Percentiles rank a stretch among this genome's conserved stretches.
These are phyloP conservation scores for Dendrothele bispora DNA, from an alignment of 768 basidiomycete genomes.

Conservation along the genomic window DNA sequence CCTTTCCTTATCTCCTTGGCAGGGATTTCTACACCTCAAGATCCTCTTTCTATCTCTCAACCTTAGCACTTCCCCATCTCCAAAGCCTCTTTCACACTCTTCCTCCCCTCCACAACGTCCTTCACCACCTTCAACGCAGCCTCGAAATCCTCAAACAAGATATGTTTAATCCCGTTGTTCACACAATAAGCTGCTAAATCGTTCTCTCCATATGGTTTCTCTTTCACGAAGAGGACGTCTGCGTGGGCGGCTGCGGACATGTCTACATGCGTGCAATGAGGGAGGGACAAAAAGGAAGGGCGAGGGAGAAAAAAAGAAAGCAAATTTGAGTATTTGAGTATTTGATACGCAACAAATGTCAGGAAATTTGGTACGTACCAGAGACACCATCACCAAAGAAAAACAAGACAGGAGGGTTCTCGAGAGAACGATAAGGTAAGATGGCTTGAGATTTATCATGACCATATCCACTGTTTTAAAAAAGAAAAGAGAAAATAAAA, in stretches of 20 bases:
- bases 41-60: too few species aligned
- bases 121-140: constrained; percentile 59
- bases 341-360: too few species aligned
- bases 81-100: constrained; percentile 53
- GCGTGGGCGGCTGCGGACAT: constrained; percentile 92
- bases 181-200: constrained; percentile 85
- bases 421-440: constrained; percentile 78
- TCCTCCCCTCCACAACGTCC: constrained; percentile 70
- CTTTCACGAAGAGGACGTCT: constrained; percentile 93
- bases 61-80: too few species aligned
- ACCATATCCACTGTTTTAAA: constrained; percentile 66
- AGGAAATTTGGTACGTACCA: constrained; percentile 62
- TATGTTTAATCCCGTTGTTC: constrained; percentile 74
- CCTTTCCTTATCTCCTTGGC: too few species aligned
- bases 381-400: constrained; percentile 99
- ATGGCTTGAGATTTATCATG: constrained; percentile 98
- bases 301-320: not conserved
- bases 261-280: constrained; percentile 44
- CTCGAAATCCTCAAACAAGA: constrained; percentile 74
- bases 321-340: too few species aligned
- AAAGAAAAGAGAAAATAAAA: constrained; percentile 2
- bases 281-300: not conserved
- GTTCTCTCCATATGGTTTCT: constrained; percentile 74
- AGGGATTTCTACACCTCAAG: too few species aligned
- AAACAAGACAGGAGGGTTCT: constrained; percentile 77